Evolutionary conservation across 495 filamentous ascomycete species (phyloP), one percentile per base, ranked within the genome.

Genomic region (Penicillium goetzii): DNA sequence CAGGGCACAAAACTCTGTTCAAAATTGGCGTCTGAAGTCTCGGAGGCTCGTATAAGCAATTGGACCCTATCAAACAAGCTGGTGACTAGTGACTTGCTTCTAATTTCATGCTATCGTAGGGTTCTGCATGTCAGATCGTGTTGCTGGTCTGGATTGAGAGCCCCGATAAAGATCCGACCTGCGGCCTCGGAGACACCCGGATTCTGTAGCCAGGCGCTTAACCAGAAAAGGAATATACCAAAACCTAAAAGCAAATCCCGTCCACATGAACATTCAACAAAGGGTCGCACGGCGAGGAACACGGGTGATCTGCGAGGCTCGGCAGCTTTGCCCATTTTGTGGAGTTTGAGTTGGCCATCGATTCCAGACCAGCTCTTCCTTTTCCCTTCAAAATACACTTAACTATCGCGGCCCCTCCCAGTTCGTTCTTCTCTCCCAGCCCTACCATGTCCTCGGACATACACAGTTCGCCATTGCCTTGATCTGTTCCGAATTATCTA

Each of bases 291-390:
- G 25, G 17, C 34, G 28, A 50, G 11, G 38, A 33, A 14, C 30
- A 23, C 69, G 67, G 69, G 53, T 69, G 69, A 72, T 72, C 69
- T 64, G 50, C 68, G 55, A 49, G 61, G 38, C 61, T 72, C 61
- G 69, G 69, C 66, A 67, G 61, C 56, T 56, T 65, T 69, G 36
- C 56, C 67, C 66, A 43, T 1, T 12, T 60, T 51, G 68, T 65
- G 59, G 41, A 53, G 58, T 38, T 38, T 21, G 7, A 21, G 7
- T 2, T 59, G 45, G 6, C 33, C n/a, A 26, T 67, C 49, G 51
- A 54, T 43, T 53, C 59, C 65, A 60, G 57, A 57, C 61, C 38
- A 2, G 28, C 30, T 21, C n/a, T n/a, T 25, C n/a, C 30, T 25
- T 30, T 15, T 33, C 8, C 32, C 52, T 19, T 5, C 2, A 21